Base-by-base conservation (phyloP, 164 flowering plant genomes). In the Sextonia rubra region DNA sequence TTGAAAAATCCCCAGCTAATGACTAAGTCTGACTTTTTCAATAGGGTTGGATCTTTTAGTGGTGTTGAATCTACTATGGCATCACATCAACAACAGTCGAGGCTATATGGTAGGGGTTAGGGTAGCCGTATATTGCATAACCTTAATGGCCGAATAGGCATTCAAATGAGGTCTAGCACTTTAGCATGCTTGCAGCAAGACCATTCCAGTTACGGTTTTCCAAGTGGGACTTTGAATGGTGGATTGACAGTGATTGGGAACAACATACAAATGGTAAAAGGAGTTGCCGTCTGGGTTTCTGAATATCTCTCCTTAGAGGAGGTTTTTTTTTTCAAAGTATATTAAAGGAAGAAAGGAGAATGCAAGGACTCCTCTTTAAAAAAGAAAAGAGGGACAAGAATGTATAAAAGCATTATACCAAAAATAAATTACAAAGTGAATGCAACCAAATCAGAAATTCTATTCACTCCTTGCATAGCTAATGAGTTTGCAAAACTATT, bases 171-270 rank as follows among this genome's bases (percentile, higher is more conserved):
- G 78, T 82, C 97, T 75, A 81, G n/a, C n/a, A n/a, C n/a, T n/a
- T n/a, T n/a, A n/a, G n/a, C n/a, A n/a, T n/a, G 76, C 62, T 71
- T 88, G 87, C 91, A 83, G 78, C 93, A 86, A 79, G 90, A 86
- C 66, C 72, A 73, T 72, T 44, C 83, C 22, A 61, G 90, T 32
- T 86, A 84, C 85, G 90, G 85, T 0, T 81, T 85, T 52, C 66
- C 92, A 26, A 89, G 83, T 86, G 93, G 94, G 56, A 67, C 88
- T 60, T 14, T 85, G 52, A 92, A 87, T 84, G 85, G 92, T 70
- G 89, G 92, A 0, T 68, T 88, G 24, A 90, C 88, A 29, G 78
- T 87, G 83, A 75, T 78, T 58, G 88, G 86, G 69, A 91, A 72
- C 78, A 89, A 83, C 77, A 61, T 85, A 74, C 91, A 82, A 69